Base-by-base conservation (phyloP, 148 eudicot genomes). In the Diospyros lotus region DNA sequence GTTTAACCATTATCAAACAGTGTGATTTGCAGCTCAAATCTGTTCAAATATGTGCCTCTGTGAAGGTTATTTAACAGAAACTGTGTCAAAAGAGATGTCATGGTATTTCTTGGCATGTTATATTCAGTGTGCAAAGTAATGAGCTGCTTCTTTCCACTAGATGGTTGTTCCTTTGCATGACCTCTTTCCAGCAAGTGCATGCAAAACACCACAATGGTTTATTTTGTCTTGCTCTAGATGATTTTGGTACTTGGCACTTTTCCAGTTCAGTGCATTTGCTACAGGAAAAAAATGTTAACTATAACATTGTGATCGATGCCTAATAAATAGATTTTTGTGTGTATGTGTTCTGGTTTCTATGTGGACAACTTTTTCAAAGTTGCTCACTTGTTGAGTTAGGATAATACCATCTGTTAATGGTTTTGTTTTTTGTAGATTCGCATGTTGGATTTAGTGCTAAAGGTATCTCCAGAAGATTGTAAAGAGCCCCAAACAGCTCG, bases 401-500 rank as follows among this genome's bases (percentile, higher is more conserved):
- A 60, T 58, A 45, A 40, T 4, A n/a, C 53, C 17, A 71, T 15
- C 51, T 38, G 14, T 68, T 43, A 68, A 38, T 58, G 46, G 45
- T 58, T 53, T n/a, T 66, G 40, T 69, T 45, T 64, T 63, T 40
- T 80, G 87, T 87, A 96, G 99, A 91, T 96, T n/a, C 93, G 91
- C 55, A 85, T 93, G 89, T 82, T 96, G 85, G 97, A 96, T 84
- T 76, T 89, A 80, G 94, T 96, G 83, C 90, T 96, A 69, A 93
- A 96, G 88, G 82, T 79, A 76, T 87, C 90, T 78, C 91, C 90
- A 44, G 93, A 86, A 87, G 91, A 89, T 75, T 88, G 90, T 4
- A 86, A 76, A 80, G 99, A 96, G 81, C 90, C 92, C 79, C 93
- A 91, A 76, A 93, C 93, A 69, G 90, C 93, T 75, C 92, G 93